Evolutionary conservation across 257 asterid genomes (phyloP), one percentile per base, ranked within the genome.

Genomic region (Haberlea rhodopensis): DNA sequence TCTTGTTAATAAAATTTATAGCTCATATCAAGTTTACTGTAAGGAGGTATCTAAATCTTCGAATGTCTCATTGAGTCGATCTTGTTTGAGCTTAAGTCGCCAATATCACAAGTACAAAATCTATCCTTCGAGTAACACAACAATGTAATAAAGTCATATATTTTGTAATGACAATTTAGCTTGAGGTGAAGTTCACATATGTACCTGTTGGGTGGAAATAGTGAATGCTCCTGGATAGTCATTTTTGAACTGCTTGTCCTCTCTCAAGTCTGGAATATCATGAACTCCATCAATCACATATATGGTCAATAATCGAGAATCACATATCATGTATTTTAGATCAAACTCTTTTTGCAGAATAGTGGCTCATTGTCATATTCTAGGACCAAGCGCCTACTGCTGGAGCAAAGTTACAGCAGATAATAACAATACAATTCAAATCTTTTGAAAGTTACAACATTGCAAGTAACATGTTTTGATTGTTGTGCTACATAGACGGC

Each of bases 151-250:
- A 5, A 29, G 6, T 15, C 0, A 43, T 43, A 16, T 13, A 16
- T 15, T 43, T 37, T 31, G 5, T 18, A 16, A 56, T 26, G 18
- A 34, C 21, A 8, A 29, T 34, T 32, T 20, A 2, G 27, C 40
- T 20, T 13, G 48, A 60, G 61, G 21, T 53, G 62, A 49, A 45
- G 48, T 51, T n/a, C 11, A 45, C 16, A 31, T 23, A 32, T 52
- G 62, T 32, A 89, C 96, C 90, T 86, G 95, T 75, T 86, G 95
- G 2, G 85, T 76, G 31, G 95, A 89, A 37, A 86, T 83, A 37
- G 86, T 89, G 73, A 81, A 75, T 68, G 95, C 96, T 71, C 95
- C 95, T 9, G 95, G 95, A 73, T 89, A 89, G 73, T 89, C 90
- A 82, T 75, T 82, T 72, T 79, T 81, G 86, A 89, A 89, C 78